Percentiles rank a stretch among this genome's conserved stretches.
Conservation (phyloP, 176 grass and related monocot genomes). For the Poa pratensis region DNA sequence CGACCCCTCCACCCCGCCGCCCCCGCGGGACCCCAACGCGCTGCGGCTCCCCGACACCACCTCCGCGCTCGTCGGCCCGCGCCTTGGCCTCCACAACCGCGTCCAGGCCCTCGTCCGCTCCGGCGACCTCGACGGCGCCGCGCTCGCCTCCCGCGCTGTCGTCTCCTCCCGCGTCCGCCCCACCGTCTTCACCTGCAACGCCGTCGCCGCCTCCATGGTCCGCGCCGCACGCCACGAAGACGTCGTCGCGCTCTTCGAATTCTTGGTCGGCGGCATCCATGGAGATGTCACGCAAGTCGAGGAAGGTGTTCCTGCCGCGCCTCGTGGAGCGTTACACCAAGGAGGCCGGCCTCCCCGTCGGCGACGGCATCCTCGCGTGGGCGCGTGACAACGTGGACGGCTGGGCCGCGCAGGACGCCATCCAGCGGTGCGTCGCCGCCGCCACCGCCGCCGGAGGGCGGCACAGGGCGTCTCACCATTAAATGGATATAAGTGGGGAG, state of each 20-base stretch:
- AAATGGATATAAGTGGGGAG: too few species aligned
- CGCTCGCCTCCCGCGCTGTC: slow-evolving; percentile 37
- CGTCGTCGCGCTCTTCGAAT: slow-evolving; percentile 48
- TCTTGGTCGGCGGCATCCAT: too few species aligned
- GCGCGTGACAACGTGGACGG: too few species aligned
- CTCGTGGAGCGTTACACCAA: slow-evolving; percentile 75
- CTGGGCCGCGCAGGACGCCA: too few species aligned
- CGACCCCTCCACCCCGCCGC: slow-evolving; percentile 26
- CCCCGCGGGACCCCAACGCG: slow-evolving; percentile 41
- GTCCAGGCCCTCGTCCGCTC: slow-evolving; percentile 61
- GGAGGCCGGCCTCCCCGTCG: slow-evolving; percentile 55
- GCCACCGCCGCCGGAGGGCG: too few species aligned
- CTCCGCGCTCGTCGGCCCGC: slow-evolving; percentile 50
- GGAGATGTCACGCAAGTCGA: slow-evolving; percentile 71
- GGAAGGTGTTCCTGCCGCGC: slow-evolving; percentile 73
- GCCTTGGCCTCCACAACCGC: slow-evolving; percentile 62
- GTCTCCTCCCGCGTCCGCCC: slow-evolving; percentile 54
- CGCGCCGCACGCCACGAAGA: slow-evolving; percentile 49
- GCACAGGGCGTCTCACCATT: too few species aligned
- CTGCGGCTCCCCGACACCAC: slow-evolving; percentile 56
- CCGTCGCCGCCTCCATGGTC: slow-evolving; percentile 60
- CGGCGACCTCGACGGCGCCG: slow-evolving; percentile 52
- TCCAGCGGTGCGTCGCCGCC: too few species aligned
- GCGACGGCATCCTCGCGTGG: slow-evolving; percentile 62
- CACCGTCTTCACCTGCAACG: slow-evolving; percentile 89